A percentile compares a stretch with the other conserved stretches of the same genome.
Evolutionary conservation across 441 rosid species (phyloP).

Genomic region (Erodium chrysanthum): DNA sequence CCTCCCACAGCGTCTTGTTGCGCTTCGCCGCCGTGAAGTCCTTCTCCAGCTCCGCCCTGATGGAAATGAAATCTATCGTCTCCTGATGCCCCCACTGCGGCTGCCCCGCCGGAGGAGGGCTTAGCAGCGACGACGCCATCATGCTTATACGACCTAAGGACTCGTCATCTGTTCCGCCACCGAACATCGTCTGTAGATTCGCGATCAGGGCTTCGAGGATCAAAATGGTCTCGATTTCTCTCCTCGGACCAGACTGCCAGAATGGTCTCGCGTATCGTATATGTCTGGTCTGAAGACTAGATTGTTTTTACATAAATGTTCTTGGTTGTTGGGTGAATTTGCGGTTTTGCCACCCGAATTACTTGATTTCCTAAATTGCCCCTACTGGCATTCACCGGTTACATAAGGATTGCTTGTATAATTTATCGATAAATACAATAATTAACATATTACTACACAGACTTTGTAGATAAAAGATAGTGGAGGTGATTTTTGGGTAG

Average conservation of each 20-base stretch:
- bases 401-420: no score
- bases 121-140: background rate
- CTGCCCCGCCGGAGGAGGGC: constrained; percentile 10
- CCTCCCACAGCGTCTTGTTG: constrained; percentile 45
- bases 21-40: constrained; percentile 39
- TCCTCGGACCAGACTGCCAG: no score
- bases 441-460: no score
- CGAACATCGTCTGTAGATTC: background rate
- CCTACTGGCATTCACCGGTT: background rate
- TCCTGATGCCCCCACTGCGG: constrained; percentile 47
- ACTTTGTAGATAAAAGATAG: no score
- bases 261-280: background rate
- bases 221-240: background rate
- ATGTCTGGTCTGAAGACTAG: background rate
- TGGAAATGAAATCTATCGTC: constrained; percentile 36
- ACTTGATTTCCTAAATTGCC: background rate
- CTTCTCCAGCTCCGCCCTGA: constrained; percentile 40
- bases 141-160: background rate
- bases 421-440: no score
- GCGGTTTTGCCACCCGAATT: background rate
- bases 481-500: no score
- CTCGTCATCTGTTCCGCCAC: constrained; percentile 1
- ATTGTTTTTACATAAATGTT: background rate
- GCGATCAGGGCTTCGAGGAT: background rate
- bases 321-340: background rate